These are phyloP conservation scores for Plectosphaerella plurivora DNA, from an alignment of 2,329 filamentous ascomycete genomes.

Conservation along the genomic window DNA sequence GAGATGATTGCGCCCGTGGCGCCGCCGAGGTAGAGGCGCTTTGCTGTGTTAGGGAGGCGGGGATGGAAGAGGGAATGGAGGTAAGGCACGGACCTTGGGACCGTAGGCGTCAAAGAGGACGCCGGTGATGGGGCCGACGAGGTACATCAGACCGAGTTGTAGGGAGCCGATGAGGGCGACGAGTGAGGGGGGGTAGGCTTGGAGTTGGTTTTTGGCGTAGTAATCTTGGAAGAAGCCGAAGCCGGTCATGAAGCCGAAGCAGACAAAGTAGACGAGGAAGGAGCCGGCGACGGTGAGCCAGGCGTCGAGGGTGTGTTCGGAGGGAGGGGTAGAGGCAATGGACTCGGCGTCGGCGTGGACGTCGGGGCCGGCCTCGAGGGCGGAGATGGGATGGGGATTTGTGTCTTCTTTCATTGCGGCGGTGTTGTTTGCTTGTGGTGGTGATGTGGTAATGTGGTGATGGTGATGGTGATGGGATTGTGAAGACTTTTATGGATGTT, in stretches of 20 bases:
- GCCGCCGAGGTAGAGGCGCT: conserved; percentile 6
- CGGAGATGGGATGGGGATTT: background rate
- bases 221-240: conserved; percentile 41
- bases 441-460: background rate
- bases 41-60: background rate
- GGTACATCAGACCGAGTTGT: conserved; percentile 33
- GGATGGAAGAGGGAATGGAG: background rate
- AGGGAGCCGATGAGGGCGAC: conserved; percentile 42
- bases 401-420: background rate
- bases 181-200: conserved; percentile 23
- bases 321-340: background rate
- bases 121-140: conserved; percentile 32
- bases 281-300: conserved; percentile 8
- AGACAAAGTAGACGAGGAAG: conserved; percentile 9
- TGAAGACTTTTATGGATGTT: background rate
- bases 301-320: conserved; percentile 3
- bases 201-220: conserved; percentile 30
- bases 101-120: conserved; percentile 30
- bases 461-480: background rate
- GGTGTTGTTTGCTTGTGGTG: background rate
- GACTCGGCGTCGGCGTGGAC: background rate
- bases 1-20: conserved; percentile 6
- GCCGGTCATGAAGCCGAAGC: conserved; percentile 29
- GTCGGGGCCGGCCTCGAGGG: background rate
- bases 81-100: background rate